A percentile compares a stretch with the other conserved stretches of the same genome.
Conservation (phyloP, 2,329 filamentous ascomycete species). For the Trichoderma atrobrunneum region DNA sequence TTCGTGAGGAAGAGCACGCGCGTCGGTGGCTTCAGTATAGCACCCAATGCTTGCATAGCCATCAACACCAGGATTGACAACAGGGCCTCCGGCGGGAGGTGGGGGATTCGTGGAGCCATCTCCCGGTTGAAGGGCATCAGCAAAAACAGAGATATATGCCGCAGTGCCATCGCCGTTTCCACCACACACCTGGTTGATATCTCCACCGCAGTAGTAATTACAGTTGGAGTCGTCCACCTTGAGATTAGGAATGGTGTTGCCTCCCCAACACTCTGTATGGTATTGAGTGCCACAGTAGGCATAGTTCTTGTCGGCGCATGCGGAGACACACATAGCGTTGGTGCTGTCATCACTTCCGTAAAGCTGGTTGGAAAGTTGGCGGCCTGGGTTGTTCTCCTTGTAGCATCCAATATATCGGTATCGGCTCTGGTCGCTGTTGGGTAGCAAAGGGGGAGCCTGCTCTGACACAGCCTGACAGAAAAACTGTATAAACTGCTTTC, state of each 20-base stretch:
- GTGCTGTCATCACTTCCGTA: constrained; percentile 43
- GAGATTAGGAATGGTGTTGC: constrained; percentile 44
- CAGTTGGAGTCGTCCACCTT: constrained; percentile 47
- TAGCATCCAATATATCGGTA: constrained; percentile 56
- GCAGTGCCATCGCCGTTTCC: constrained; percentile 42
- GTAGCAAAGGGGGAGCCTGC: constrained; percentile 49
- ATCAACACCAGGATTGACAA: constrained; percentile 38
- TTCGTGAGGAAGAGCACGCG: constrained; percentile 34
- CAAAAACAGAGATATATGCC: constrained; percentile 49
- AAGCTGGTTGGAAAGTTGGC: constrained; percentile 46
- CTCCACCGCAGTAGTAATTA: constrained; percentile 50
- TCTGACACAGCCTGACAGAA: constrained; percentile 50
- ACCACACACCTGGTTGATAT: constrained; percentile 51
- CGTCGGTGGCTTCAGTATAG: constrained; percentile 35
- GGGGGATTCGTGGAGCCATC: constrained; percentile 26
- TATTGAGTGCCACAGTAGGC: constrained; percentile 51
- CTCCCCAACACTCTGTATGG: constrained; percentile 54
- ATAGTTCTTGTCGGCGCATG: constrained; percentile 38
- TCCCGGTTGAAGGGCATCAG: constrained; percentile 32
- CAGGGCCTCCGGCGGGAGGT: constrained; percentile 24
- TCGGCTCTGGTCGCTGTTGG: constrained; percentile 41
- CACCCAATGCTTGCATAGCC: constrained; percentile 39
- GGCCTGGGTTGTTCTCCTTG: constrained; percentile 53
- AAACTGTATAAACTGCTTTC: constrained; percentile 53
- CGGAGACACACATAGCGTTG: constrained; percentile 44